Evolutionary conservation across 306 rosid species (phyloP).

Genomic region (Calophaca sinica): DNA sequence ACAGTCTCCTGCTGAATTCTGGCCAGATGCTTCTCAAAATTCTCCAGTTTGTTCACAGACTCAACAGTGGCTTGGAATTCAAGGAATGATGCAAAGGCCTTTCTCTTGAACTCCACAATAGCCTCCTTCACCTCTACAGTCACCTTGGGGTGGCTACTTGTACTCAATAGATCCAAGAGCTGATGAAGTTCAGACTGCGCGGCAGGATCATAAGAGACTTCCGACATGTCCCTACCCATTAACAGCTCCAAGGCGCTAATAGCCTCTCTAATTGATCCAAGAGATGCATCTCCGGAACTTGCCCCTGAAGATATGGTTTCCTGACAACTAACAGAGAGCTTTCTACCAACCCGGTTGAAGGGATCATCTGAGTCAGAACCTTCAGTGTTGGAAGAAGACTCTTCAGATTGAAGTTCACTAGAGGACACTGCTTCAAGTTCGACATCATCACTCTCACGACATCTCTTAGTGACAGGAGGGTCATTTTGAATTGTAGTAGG

Average conservation of each 20-base stretch:
- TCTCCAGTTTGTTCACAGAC: conserved; percentile 24
- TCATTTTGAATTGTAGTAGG: conserved; percentile 1
- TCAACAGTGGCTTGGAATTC: conserved; percentile 26
- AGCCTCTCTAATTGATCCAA: neutral
- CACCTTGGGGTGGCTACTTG: conserved; percentile 10
- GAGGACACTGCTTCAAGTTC: neutral
- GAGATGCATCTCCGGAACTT: neutral
- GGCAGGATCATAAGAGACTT: conserved; percentile 31
- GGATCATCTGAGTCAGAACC: conserved; percentile 30
- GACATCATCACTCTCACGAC: neutral
- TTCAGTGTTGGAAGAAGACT: neutral
- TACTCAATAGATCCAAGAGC: conserved; percentile 4
- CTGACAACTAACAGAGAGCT: neutral
- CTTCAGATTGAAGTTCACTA: neutral
- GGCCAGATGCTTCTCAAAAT: neutral
- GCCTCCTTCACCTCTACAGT: neutral
- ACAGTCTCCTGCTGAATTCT: neutral
- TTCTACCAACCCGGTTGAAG: neutral
- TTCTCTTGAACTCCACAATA: conserved; percentile 10
- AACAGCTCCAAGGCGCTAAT: neutral
- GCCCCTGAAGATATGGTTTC: neutral
- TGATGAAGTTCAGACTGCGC: neutral
- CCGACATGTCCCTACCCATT: conserved; percentile 21
- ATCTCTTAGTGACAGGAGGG: neutral
- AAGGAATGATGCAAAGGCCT: neutral